phyloP scores from a whole-genome alignment of 2,329 filamentous ascomycete genomes.

The Xylaria sp. region DNA sequence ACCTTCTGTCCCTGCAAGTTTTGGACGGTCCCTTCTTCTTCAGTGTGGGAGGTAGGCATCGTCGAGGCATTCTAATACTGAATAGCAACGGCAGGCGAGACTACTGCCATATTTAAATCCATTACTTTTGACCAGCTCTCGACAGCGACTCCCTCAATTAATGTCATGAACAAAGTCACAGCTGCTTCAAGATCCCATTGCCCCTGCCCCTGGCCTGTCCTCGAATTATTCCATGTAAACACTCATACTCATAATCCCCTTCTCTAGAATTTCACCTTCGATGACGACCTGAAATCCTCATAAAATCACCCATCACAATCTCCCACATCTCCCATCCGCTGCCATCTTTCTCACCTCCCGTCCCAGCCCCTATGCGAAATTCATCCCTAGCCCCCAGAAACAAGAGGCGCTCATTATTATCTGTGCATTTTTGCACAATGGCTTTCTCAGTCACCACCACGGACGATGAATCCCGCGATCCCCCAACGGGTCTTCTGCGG shows the following conservation, averaged over 20 bases:
- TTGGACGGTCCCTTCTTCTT: no score
- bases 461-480: neutral
- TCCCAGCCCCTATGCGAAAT: neutral
- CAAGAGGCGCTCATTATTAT: neutral
- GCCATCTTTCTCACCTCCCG: neutral
- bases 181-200: neutral
- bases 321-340: neutral
- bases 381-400: neutral
- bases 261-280: neutral
- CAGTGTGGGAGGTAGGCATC: no score
- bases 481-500: slow-evolving; percentile 4
- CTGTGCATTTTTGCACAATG: slow-evolving; percentile 1
- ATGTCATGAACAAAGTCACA: neutral
- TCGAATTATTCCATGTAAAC: neutral
- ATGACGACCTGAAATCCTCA: neutral
- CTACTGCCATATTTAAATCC: no score
- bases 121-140: neutral
- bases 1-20: no score
- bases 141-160: neutral
- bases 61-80: no score
- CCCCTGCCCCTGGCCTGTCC: neutral
- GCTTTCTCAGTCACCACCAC: neutral
- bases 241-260: neutral
- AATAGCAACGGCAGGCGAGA: no score
- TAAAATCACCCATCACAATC: neutral